These are phyloP conservation scores for Plectosphaerella sp. DNA, from an alignment of 2,329 filamentous ascomycete genomes.

Conservation along the genomic window DNA sequence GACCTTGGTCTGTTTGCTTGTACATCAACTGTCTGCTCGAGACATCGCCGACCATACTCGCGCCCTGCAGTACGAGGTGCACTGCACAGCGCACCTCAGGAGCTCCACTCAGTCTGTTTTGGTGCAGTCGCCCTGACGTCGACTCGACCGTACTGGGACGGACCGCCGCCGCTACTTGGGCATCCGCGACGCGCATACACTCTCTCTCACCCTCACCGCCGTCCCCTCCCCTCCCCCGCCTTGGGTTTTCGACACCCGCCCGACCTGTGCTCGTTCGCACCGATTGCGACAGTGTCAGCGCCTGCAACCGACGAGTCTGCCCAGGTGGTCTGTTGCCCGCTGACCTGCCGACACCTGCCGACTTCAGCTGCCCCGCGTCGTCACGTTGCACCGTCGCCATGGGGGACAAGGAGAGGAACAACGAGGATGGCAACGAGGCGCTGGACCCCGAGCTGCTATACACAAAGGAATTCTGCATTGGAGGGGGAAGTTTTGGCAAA, in stretches of 20 bases:
- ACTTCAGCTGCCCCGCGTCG: not conserved
- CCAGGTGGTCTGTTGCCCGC: no score
- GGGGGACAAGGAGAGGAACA: slow-evolving; percentile 43
- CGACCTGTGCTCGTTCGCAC: no score
- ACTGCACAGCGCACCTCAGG: no score
- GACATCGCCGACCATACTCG: no score
- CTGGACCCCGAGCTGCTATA: slow-evolving; percentile 89
- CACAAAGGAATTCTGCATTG: slow-evolving; percentile 87
- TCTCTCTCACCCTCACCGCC: not conserved
- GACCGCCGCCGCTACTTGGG: not conserved
- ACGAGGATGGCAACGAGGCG: slow-evolving; percentile 44
- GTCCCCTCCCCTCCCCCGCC: not conserved
- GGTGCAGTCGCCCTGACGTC: not conserved
- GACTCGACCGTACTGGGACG: not conserved
- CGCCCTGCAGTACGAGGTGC: no score
- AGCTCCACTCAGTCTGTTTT: no score
- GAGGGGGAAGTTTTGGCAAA: slow-evolving; percentile 94
- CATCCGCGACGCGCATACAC: not conserved
- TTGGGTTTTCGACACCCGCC: no score
- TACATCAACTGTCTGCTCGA: no score
- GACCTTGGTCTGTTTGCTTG: no score
- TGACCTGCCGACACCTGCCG: not conserved
- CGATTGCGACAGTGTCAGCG: no score
- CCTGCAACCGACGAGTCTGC: no score
- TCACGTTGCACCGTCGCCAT: slow-evolving; percentile 24